These are phyloP conservation scores for Gleditsia sinensis DNA, from an alignment of 306 rosid species.

Conservation along the genomic window DNA sequence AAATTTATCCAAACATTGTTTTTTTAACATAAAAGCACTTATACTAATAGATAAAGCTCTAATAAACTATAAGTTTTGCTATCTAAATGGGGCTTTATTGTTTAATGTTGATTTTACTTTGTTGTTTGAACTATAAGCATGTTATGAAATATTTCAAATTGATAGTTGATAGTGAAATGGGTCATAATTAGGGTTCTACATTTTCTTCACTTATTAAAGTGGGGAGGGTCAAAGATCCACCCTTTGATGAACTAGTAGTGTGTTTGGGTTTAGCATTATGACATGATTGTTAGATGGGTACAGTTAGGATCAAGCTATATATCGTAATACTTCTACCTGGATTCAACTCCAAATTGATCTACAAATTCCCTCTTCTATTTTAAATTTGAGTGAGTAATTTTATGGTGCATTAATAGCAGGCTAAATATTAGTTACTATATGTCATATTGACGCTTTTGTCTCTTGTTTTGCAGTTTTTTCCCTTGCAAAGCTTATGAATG, in stretches of 20 bases:
- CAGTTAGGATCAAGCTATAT: background rate
- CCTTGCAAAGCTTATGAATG: constrained; percentile 89
- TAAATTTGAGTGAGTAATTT: background rate
- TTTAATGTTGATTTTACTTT: no score
- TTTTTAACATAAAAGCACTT: no score
- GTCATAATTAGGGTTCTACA: background rate
- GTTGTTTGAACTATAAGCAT: background rate
- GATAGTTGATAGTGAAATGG: background rate
- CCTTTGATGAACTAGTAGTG: background rate
- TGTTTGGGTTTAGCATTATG: background rate
- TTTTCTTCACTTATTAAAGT: background rate
- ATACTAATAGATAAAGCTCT: no score
- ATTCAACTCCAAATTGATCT: background rate
- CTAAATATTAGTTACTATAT: constrained; percentile 20
- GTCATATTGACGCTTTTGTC: constrained; percentile 2
- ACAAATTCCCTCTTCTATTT: background rate
- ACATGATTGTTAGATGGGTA: background rate
- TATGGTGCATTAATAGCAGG: background rate
- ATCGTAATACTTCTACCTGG: background rate
- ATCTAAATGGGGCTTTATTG: no score
- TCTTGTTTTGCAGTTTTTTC: constrained; percentile 71
- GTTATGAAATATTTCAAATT: background rate
- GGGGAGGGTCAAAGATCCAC: background rate
- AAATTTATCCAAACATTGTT: no score
- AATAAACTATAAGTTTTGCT: no score